phyloP scores from a whole-genome alignment of 768 basidiomycete species.

The Tylopilus cervinicoccineus region DNA sequence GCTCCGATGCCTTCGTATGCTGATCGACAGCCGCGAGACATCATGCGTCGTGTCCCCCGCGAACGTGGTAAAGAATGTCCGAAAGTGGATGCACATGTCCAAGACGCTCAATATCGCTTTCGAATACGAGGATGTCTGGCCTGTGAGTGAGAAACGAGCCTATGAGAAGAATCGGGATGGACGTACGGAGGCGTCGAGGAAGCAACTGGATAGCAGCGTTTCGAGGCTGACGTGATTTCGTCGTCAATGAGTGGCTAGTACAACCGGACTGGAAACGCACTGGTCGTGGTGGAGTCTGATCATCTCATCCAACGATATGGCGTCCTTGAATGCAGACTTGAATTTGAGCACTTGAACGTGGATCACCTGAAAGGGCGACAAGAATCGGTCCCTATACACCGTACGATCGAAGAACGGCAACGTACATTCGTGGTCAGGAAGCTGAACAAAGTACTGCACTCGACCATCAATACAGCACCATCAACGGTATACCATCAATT shows the following conservation, averaged over 20 bases:
- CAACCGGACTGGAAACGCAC: slow-evolving; percentile 39
- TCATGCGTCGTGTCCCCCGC: slow-evolving; percentile 62
- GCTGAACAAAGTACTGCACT: slow-evolving; percentile 54
- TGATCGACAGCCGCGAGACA: slow-evolving; percentile 44
- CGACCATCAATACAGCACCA: neutral
- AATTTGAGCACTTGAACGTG: slow-evolving; percentile 60
- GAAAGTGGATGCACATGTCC: slow-evolving; percentile 72
- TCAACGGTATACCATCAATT: neutral
- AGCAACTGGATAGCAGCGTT: slow-evolving; percentile 56
- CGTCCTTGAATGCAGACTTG: slow-evolving; percentile 48
- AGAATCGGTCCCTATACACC: neutral
- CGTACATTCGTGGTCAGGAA: slow-evolving; percentile 73
- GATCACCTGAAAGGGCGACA: slow-evolving; percentile 49
- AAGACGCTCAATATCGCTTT: slow-evolving; percentile 65
- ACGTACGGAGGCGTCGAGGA: slow-evolving; percentile 59
- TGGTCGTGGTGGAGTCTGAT: slow-evolving; percentile 64
- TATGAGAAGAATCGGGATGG: neutral
- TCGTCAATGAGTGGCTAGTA: neutral
- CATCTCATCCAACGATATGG: slow-evolving; percentile 72
- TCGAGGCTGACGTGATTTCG: slow-evolving; percentile 43
- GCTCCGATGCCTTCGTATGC: slow-evolving; percentile 57
- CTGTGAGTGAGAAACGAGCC: neutral
- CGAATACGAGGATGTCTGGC: slow-evolving; percentile 59
- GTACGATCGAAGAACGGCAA: neutral
- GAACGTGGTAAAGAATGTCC: slow-evolving; percentile 55